Evolutionary conservation across 495 filamentous ascomycete species (phyloP), one percentile per base, ranked within the genome.

Genomic region (Aspergillus kassunensis): DNA sequence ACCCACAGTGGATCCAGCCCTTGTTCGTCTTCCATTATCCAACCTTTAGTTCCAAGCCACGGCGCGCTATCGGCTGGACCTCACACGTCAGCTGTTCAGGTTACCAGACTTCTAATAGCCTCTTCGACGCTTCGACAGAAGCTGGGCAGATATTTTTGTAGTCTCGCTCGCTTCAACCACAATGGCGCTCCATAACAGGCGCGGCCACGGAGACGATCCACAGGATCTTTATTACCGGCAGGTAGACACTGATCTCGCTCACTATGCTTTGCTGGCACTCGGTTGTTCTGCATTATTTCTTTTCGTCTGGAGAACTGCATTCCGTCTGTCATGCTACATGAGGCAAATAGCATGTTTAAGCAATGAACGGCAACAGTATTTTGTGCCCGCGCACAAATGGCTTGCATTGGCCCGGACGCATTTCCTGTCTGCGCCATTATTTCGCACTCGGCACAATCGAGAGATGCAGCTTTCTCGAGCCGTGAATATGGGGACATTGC

Each of bases 401-500:
- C 31, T 34, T 12, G 31, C 31, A 4, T 3, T 34, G 31, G 31
- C 31, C n/a, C 31, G 31, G 31, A 34, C 6, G 31, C n/a, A 15
- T 15, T 11, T 13, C n/a, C 10, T 13, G 31, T 15, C 4, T 13
- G 31, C 31, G 11, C 31, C 31, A 58, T 9, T 27, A 27, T 27
- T 27, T 4, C 24, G 9, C 9, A 27, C 4, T 27, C 75, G 88
- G 49, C 89, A 92, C 65, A 91, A 92, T 59, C 76, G 81, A 25
- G 85, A 90, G 62, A 76, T 92, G 52, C 81, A 84, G 58, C 65
- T 95, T 25, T 85, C 82, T 33, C 70, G 72, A 10, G 87, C 86
- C 16, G 60, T 92, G 61, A 88, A 86, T 60, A 80, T 91, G 41
- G 89, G 89, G 25, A 91, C 88, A 0, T 68, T 95, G 7, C 89